Evolutionary conservation across 352 stramenopile species (phyloP).

Genomic region (Blastocystis sp.): DNA sequence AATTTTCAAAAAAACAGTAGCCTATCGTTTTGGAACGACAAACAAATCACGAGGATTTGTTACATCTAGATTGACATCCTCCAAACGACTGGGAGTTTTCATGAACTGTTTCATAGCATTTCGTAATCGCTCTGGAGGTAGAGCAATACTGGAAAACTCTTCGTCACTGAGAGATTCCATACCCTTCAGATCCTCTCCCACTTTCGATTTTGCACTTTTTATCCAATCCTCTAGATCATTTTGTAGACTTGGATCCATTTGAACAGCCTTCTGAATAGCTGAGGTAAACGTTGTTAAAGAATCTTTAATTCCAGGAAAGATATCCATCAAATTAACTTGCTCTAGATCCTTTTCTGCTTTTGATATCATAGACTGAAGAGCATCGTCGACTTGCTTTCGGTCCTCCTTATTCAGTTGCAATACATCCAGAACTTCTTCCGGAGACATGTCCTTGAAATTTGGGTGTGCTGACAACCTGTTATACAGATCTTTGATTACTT

Average conservation of each 20-base stretch:
- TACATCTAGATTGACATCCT: background rate
- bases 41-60: background rate
- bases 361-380: background rate
- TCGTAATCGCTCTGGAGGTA: background rate
- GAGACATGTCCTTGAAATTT: slow-evolving; percentile 23
- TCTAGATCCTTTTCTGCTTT: slow-evolving; percentile 5
- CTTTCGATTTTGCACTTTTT: background rate
- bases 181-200: slow-evolving; percentile 16
- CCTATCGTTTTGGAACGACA: background rate
- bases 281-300: background rate
- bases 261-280: background rate
- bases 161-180: slow-evolving; percentile 55
- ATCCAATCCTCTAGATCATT: slow-evolving; percentile 22
- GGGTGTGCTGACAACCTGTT: background rate
- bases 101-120: slow-evolving; percentile 4
- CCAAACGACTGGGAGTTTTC: background rate
- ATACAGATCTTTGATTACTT: slow-evolving; percentile 19
- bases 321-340: background rate
- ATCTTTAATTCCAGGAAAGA: slow-evolving; percentile 1
- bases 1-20: slow-evolving; percentile 16
- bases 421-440: background rate
- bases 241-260: background rate
- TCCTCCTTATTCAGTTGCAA: slow-evolving; percentile 27
- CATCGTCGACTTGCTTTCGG: background rate
- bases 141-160: slow-evolving; percentile 12